Percentiles rank a stretch among this genome's conserved stretches.
Conservation (phyloP, 768 basidiomycete species). For the Lentinula sp. region DNA sequence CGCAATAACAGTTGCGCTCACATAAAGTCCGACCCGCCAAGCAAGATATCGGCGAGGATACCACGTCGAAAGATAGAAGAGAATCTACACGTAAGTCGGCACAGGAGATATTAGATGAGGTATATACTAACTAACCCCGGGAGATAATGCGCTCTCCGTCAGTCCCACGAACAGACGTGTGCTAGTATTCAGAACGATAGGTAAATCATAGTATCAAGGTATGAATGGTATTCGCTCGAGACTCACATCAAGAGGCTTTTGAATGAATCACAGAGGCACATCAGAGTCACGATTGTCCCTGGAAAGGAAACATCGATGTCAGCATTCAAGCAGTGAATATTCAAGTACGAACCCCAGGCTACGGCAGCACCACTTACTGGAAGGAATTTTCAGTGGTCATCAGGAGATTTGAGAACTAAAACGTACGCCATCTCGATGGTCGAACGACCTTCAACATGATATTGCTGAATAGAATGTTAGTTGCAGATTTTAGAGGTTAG, state of each 20-base stretch:
- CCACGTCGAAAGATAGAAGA: slow-evolving; percentile 51
- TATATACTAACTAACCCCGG: slow-evolving; percentile 20
- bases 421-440: slow-evolving; percentile 26
- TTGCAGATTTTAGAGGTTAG: background rate
- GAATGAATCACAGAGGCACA: slow-evolving; percentile 25
- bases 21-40: slow-evolving; percentile 55
- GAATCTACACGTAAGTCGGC: slow-evolving; percentile 20
- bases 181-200: slow-evolving; percentile 11
- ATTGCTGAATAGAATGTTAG: slow-evolving; percentile 14
- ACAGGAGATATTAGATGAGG: background rate
- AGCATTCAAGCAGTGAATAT: background rate
- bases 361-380: slow-evolving; percentile 26
- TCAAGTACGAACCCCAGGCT: slow-evolving; percentile 20
- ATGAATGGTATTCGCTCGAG: background rate
- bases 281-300: slow-evolving; percentile 25
- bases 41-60: slow-evolving; percentile 55
- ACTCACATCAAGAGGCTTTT: slow-evolving; percentile 23
- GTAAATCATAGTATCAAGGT: background rate
- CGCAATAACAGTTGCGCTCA: slow-evolving; percentile 53
- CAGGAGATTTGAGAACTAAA: background rate
- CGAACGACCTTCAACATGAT: slow-evolving; percentile 25
- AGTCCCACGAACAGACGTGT: slow-evolving; percentile 34
- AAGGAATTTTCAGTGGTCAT: background rate
- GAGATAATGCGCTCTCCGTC: slow-evolving; percentile 33
- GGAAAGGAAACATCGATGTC: background rate